phyloP scores from a whole-genome alignment of 2,329 filamentous ascomycete species.

The Fonsecaea erecta region DNA sequence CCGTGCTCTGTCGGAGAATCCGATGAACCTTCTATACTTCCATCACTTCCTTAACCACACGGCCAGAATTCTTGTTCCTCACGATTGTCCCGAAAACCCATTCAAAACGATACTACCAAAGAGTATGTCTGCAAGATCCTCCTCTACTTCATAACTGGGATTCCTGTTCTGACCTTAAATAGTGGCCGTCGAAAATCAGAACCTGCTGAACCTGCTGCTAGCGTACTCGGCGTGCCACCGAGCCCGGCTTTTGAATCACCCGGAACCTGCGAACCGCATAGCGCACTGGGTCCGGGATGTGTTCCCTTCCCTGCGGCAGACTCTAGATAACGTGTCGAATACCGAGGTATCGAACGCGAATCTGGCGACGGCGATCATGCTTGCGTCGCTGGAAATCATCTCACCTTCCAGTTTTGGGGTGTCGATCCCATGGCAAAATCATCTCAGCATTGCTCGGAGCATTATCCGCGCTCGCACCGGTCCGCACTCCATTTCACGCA shows the following conservation, averaged over 20 bases:
- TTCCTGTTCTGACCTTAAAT: slow-evolving; percentile 51
- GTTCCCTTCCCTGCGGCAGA: slow-evolving; percentile 68
- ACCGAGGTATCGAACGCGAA: slow-evolving; percentile 73
- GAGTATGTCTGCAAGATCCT: slow-evolving; percentile 53
- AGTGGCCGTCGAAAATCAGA: slow-evolving; percentile 54
- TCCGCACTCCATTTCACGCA: slow-evolving; percentile 56
- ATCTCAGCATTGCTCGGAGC: slow-evolving; percentile 74
- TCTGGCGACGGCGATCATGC: slow-evolving; percentile 81
- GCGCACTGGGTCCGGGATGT: slow-evolving; percentile 77
- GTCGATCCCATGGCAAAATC: slow-evolving; percentile 78
- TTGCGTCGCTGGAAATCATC: slow-evolving; percentile 81
- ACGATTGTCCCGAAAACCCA: slow-evolving; percentile 65
- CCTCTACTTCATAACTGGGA: slow-evolving; percentile 44
- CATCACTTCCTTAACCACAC: slow-evolving; percentile 81
- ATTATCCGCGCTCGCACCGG: slow-evolving; percentile 72
- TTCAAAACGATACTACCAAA: slow-evolving; percentile 66
- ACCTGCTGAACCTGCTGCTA: slow-evolving; percentile 75
- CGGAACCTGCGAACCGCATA: slow-evolving; percentile 76
- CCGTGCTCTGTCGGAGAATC: slow-evolving; percentile 66
- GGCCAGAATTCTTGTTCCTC: slow-evolving; percentile 66
- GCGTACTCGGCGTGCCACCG: slow-evolving; percentile 86
- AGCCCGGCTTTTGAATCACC: slow-evolving; percentile 72
- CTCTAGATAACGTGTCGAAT: slow-evolving; percentile 71
- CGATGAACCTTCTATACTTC: slow-evolving; percentile 79
- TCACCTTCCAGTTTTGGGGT: slow-evolving; percentile 80